Conservation (phyloP, 345 rosid genomes). For the Litchi chinensis region DNA sequence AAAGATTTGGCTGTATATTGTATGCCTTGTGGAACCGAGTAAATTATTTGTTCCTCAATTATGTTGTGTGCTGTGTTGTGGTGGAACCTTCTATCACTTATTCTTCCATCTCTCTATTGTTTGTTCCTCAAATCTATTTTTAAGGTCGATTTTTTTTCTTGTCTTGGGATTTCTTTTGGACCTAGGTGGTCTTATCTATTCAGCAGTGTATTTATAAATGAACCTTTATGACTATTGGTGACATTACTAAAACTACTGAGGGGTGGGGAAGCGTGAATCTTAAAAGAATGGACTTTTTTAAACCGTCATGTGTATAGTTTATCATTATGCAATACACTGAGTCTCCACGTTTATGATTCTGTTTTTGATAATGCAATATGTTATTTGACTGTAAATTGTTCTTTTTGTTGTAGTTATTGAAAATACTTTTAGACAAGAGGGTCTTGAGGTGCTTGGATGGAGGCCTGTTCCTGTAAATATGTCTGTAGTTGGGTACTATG, state of each 20-base stretch:
- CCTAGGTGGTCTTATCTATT: neutral
- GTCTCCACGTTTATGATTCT: neutral
- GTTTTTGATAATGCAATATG: neutral
- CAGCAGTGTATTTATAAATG: neutral
- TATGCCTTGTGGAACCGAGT: neutral
- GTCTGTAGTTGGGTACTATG: constrained; percentile 88
- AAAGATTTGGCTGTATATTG: neutral
- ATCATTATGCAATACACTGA: neutral
- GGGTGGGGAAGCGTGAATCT: neutral
- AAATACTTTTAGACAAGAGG: constrained; percentile 86
- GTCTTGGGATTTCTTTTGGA: neutral
- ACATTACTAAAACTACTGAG: neutral
- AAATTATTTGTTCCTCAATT: neutral
- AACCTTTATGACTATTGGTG: neutral
- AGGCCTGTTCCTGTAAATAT: constrained; percentile 87
- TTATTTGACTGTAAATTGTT: constrained; percentile 27
- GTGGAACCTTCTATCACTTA: neutral
- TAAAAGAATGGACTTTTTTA: constrained; percentile 6
- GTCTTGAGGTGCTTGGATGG: constrained; percentile 96
- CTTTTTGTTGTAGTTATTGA: constrained; percentile 59
- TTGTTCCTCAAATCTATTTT: neutral
- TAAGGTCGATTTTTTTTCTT: constrained; percentile 2
- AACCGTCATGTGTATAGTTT: neutral
- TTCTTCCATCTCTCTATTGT: neutral
- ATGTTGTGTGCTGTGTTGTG: neutral